A percentile compares a stretch with the other conserved stretches of the same genome.
Conservation (phyloP, 1,284 basidiomycete species). For the Pterulicium gracile region DNA sequence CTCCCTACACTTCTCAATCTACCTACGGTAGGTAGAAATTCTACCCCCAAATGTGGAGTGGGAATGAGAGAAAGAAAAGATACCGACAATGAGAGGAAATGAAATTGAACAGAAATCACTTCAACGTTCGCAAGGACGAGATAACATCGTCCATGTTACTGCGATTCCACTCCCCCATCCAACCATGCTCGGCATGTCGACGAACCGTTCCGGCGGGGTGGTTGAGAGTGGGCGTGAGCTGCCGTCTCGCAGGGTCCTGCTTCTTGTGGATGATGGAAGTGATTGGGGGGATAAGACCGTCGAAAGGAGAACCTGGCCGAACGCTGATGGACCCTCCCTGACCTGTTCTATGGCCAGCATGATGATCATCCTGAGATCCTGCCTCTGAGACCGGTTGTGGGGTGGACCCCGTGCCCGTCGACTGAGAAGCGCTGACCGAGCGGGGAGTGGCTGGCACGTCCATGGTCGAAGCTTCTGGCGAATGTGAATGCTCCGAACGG, state of each 20-base stretch:
- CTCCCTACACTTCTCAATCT: no score
- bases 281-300: background rate
- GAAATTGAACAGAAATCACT: no score
- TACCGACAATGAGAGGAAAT: no score
- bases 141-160: slow-evolving; percentile 1
- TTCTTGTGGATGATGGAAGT: background rate
- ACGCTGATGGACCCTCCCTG: background rate
- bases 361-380: background rate
- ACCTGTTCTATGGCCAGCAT: background rate
- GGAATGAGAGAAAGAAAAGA: no score
- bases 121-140: background rate
- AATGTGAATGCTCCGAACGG: background rate
- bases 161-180: slow-evolving; percentile 1
- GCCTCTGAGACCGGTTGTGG: background rate
- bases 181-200: background rate
- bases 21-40: no score
- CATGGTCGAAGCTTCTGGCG: background rate
- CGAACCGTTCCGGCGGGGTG: background rate
- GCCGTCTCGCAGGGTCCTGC: background rate
- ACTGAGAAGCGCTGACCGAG: background rate
- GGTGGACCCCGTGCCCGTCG: background rate
- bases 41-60: no score
- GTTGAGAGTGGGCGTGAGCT: background rate
- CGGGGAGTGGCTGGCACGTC: background rate
- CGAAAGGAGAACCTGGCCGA: background rate